A percentile compares a stretch with the other conserved stretches of the same genome.
Evolutionary conservation across 129 eudicot genomes (phyloP).

Genomic region (Arctium lappa): DNA sequence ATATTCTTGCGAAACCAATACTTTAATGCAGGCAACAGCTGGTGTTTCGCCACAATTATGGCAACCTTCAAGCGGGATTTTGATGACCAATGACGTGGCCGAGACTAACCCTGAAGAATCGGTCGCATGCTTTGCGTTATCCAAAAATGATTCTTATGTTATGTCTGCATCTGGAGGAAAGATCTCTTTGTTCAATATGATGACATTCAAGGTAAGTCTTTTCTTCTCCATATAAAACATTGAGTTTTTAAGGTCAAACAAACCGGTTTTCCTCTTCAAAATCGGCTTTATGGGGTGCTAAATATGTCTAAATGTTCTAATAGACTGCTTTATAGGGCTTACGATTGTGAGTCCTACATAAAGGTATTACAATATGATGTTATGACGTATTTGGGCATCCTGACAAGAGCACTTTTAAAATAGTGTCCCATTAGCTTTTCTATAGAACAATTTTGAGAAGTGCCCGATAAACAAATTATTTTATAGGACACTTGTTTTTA

Average conservation of each 20-base stretch:
- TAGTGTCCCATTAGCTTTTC: too few species aligned
- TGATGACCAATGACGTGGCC: constrained; percentile 71
- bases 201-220: constrained; percentile 83
- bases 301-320: neutral
- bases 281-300: too few species aligned
- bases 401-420: too few species aligned
- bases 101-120: constrained; percentile 77
- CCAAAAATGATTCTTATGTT: constrained; percentile 82
- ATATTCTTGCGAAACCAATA: neutral
- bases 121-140: constrained; percentile 89
- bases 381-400: too few species aligned
- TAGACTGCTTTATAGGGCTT: too few species aligned
- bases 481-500: too few species aligned
- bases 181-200: constrained; percentile 85
- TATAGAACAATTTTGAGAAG: too few species aligned
- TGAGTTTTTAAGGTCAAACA: too few species aligned
- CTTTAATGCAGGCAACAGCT: constrained; percentile 59
- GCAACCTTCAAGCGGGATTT: constrained; percentile 91
- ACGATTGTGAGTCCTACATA: too few species aligned
- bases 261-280: too few species aligned
- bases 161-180: constrained; percentile 97
- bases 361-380: too few species aligned
- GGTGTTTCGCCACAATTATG: constrained; percentile 73
- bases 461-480: too few species aligned
- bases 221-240: neutral